Base-by-base conservation (phyloP, 106 monocot genomes). In the Dendrobium officinale region DNA sequence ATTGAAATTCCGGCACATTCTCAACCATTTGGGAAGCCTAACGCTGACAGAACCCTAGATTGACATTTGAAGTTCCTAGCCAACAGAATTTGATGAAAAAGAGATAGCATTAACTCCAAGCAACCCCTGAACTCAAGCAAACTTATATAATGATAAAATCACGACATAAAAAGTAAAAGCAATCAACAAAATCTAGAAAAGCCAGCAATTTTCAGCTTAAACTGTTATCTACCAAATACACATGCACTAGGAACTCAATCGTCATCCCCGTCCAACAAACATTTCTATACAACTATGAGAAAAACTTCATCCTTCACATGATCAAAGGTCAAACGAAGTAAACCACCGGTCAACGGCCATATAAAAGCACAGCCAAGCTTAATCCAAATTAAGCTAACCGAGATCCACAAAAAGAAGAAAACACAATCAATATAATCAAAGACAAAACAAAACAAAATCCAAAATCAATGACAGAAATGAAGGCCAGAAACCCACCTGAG, bases 401-500 rank as follows among this genome's bases (percentile, higher is more conserved):
- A 44, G 74, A 42, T 20, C 74, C 74, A 74, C 18, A n/a, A n/a
- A 74, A 74, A 43, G n/a, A 74, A 74, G 74, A 43, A 44, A 43
- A 41, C 0, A 74, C 43, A 74, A 74, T 41, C 74, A 74, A 74
- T 17, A 13, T 4, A 24, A 74, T 8, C 74, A 74, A 74, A n/a
- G 1, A 74, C 8, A 19, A 43, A 19, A 16, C 15, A 37, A 10
- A 29, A 6, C 1, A 20, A 37, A 33, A 70, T 61, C 13, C 70
- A 70, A 31, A 9, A 70, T 3, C 3, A 31, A 33, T 4, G 15
- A 19, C n/a, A n/a, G 0, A 40, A 70, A 70, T 37, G 15, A 61
- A 37, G 9, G 4, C 70, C 9, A 70, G 13, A 43, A 33, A 68
- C 74, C 4, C 73, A 90, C 90, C 90, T 77, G 88, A 88, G 49